Evolutionary conservation across 768 basidiomycete genomes (phyloP).

Genomic region (Kwoniella heveanensis): DNA sequence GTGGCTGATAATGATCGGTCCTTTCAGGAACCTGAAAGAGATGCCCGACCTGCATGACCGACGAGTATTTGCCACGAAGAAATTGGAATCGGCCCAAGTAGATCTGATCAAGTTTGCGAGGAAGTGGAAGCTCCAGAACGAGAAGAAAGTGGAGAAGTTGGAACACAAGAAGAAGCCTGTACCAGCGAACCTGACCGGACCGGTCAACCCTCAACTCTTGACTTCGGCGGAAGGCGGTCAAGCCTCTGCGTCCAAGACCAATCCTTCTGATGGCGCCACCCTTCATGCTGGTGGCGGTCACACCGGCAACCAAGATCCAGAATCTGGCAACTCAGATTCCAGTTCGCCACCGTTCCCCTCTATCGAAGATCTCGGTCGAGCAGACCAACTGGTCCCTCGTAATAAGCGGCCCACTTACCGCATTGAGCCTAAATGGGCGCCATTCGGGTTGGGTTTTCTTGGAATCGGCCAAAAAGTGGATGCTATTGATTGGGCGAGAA

Average conservation of each 20-base stretch:
- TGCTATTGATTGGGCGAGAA: slow-evolving; percentile 83
- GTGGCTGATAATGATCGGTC: too few species aligned
- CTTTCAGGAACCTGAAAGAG: slow-evolving; percentile 73
- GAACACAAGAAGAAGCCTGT: slow-evolving; percentile 49
- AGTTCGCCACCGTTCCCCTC: slow-evolving; percentile 24
- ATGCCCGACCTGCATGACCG: slow-evolving; percentile 80
- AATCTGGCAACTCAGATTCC: not conserved
- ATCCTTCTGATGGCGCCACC: not conserved
- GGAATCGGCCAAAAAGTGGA: slow-evolving; percentile 80
- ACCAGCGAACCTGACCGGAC: slow-evolving; percentile 34
- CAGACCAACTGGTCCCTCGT: slow-evolving; percentile 68
- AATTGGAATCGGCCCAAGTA: slow-evolving; percentile 86
- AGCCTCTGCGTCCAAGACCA: not conserved
- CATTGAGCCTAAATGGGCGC: slow-evolving; percentile 60
- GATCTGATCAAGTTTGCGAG: slow-evolving; percentile 71
- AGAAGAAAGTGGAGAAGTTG: slow-evolving; percentile 61
- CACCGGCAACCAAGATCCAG: slow-evolving; percentile 5
- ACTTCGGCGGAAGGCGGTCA: slow-evolving; percentile 13
- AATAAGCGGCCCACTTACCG: slow-evolving; percentile 78
- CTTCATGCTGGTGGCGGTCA: not conserved
- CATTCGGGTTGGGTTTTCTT: slow-evolving; percentile 62
- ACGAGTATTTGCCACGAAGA: slow-evolving; percentile 69
- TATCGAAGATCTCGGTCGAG: slow-evolving; percentile 18
- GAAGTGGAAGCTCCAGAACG: slow-evolving; percentile 65
- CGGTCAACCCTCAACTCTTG: slow-evolving; percentile 44